phyloP scores from a whole-genome alignment of 2,329 filamentous ascomycete genomes.

The Lasiodiplodia sp. region DNA sequence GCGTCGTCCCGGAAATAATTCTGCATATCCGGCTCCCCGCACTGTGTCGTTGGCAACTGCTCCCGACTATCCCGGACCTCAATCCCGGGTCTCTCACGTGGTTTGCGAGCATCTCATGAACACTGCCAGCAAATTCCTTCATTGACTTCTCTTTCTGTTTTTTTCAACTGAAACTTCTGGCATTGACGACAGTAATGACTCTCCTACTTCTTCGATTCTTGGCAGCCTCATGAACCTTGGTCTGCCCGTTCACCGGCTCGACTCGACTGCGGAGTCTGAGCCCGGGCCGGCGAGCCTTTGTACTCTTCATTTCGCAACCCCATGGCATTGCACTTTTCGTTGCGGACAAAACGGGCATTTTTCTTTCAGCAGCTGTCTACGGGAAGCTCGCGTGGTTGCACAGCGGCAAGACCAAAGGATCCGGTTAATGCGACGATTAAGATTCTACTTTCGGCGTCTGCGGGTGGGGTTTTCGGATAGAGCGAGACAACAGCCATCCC shows the following conservation, averaged over 20 bases:
- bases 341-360: conserved; percentile 16
- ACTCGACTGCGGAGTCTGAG: neutral
- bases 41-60: conserved; percentile 19
- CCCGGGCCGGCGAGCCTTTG: conserved; percentile 10
- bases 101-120: conserved; percentile 23
- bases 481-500: neutral
- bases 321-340: conserved; percentile 26
- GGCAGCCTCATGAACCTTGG: conserved; percentile 27
- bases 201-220: conserved; percentile 25
- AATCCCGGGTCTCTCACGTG: conserved; percentile 20
- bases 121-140: conserved; percentile 22
- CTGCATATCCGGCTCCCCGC: conserved; percentile 18
- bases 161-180: conserved; percentile 14
- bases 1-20: conserved; percentile 8
- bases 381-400: neutral
- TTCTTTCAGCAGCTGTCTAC: neutral
- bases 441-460: conserved; percentile 17
- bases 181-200: conserved; percentile 31
- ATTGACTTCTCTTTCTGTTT: conserved; percentile 1
- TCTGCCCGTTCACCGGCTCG: conserved; percentile 1
- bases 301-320: conserved; percentile 29
- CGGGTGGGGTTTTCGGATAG: conserved; percentile 15
- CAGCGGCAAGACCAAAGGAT: neutral
- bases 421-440: conserved; percentile 18
- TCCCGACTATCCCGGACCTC: conserved; percentile 21